Evolutionary conservation across 2,329 filamentous ascomycete species (phyloP).

Genomic region (Septoria linicola): DNA sequence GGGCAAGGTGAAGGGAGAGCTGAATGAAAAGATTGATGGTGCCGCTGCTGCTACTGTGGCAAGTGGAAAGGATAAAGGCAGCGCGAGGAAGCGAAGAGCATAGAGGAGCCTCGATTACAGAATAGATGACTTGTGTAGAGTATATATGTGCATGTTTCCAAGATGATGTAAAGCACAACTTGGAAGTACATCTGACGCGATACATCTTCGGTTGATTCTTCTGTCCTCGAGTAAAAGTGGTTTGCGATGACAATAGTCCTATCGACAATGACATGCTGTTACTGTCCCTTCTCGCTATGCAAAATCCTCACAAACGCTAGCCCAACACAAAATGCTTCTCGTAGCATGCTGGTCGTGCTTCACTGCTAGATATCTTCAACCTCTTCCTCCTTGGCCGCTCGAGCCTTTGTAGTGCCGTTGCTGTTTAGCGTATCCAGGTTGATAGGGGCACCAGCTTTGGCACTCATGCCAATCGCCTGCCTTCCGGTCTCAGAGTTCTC

Average conservation of each 20-base stretch:
- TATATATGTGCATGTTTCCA: too few species aligned
- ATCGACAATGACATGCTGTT: too few species aligned
- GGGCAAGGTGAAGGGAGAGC: slow-evolving; percentile 22
- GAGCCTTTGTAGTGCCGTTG: slow-evolving; percentile 44
- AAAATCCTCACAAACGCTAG: too few species aligned
- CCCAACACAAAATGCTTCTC: too few species aligned
- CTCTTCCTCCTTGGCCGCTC: slow-evolving; percentile 34
- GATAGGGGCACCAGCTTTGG: slow-evolving; percentile 55
- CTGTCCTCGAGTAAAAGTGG: too few species aligned
- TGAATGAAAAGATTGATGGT: slow-evolving; percentile 20
- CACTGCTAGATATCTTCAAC: slow-evolving; percentile 41
- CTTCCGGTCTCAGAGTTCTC: slow-evolving; percentile 82
- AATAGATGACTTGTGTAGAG: too few species aligned
- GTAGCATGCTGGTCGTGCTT: too few species aligned
- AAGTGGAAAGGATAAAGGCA: slow-evolving; percentile 12
- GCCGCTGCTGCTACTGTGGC: slow-evolving; percentile 14
- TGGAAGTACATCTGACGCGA: too few species aligned
- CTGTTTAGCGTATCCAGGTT: slow-evolving; percentile 34
- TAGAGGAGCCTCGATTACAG: too few species aligned
- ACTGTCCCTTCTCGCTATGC: slow-evolving; percentile 5
- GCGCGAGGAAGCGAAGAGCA: slow-evolving; percentile 5
- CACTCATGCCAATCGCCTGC: slow-evolving; percentile 72
- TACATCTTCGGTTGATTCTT: too few species aligned
- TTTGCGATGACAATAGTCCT: too few species aligned
- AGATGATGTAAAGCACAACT: too few species aligned